A percentile compares a stretch with the other conserved stretches of the same genome.
phyloP scores from a whole-genome alignment of 371 early-diverging fungal species.

The Apophysomyces trapeziformis region DNA sequence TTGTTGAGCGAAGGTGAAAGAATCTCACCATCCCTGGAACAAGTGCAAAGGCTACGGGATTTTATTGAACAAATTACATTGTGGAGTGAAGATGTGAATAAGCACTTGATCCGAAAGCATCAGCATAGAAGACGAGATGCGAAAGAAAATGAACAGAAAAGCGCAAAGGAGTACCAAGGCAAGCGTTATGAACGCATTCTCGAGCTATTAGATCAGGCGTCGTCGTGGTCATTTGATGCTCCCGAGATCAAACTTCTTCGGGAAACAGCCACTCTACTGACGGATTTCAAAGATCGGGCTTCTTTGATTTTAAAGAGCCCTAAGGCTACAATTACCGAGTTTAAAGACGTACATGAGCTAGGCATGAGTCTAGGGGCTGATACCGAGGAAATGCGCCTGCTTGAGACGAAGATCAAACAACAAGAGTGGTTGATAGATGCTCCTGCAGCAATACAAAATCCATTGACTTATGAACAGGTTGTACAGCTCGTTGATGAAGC shows the following conservation, averaged over 20 bases:
- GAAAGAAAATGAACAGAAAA: constrained; percentile 23
- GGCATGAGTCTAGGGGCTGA: constrained; percentile 22
- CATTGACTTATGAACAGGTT: constrained; percentile 15
- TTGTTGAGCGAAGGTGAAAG: constrained; percentile 57
- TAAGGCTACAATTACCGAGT: background rate
- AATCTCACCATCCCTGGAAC: constrained; percentile 27
- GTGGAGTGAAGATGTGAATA: constrained; percentile 29
- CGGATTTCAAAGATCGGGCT: constrained; percentile 15
- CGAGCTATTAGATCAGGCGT: constrained; percentile 17
- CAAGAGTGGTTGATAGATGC: constrained; percentile 20
- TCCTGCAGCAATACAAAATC: constrained; percentile 3
- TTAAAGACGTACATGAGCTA: constrained; percentile 10
- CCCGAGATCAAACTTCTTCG: constrained; percentile 19
- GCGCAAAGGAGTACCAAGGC: constrained; percentile 39
- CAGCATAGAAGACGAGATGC: constrained; percentile 37
- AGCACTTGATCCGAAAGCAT: constrained; percentile 34
- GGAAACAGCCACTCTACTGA: constrained; percentile 9
- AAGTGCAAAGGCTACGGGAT: constrained; percentile 22
- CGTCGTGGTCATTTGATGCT: constrained; percentile 19
- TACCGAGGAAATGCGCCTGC: constrained; percentile 19
- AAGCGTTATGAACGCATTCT: constrained; percentile 13
- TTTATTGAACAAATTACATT: constrained; percentile 17
- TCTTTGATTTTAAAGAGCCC: constrained; percentile 4
- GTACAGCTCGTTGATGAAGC: constrained; percentile 19
- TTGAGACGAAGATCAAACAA: constrained; percentile 15